phyloP scores from a whole-genome alignment of 2,329 filamentous ascomycete species.

The Pezicula radicicola region DNA sequence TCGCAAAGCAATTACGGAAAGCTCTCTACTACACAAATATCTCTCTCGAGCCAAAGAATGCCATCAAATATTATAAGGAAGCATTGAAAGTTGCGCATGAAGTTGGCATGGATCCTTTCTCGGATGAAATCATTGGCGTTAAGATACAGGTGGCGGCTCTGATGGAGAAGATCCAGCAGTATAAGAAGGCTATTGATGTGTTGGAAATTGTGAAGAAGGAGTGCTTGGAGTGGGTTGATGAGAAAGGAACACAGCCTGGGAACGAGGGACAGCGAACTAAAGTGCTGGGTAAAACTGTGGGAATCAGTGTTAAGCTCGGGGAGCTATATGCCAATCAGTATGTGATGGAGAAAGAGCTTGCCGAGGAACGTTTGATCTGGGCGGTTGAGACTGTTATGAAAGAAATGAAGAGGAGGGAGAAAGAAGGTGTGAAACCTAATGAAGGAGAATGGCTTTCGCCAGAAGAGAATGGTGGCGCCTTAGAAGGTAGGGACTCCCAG shows the following conservation, averaged over 20 bases:
- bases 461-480: constrained; percentile 68
- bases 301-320: constrained; percentile 78
- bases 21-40: constrained; percentile 86
- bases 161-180: constrained; percentile 73
- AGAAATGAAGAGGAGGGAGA: constrained; percentile 58
- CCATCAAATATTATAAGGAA: constrained; percentile 79
- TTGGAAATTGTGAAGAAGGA: constrained; percentile 74
- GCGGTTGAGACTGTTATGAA: constrained; percentile 76
- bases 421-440: constrained; percentile 64
- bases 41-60: constrained; percentile 69
- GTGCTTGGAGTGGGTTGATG: constrained; percentile 58
- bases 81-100: constrained; percentile 73
- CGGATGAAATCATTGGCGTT: constrained; percentile 86
- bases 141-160: constrained; percentile 78
- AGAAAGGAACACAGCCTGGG: constrained; percentile 44
- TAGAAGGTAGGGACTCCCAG: constrained; percentile 54
- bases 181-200: constrained; percentile 69
- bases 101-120: constrained; percentile 79
- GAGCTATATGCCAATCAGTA: constrained; percentile 77
- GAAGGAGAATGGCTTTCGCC: constrained; percentile 70
- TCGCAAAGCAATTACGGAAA: constrained; percentile 75
- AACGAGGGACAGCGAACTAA: constrained; percentile 51
- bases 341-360: constrained; percentile 68
- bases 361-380: constrained; percentile 74
- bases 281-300: constrained; percentile 70